Percentiles rank a stretch among this genome's conserved stretches.
Evolutionary conservation across 1,139 yeast genomes (phyloP).

Genomic region (Hansenula lynferdii): DNA sequence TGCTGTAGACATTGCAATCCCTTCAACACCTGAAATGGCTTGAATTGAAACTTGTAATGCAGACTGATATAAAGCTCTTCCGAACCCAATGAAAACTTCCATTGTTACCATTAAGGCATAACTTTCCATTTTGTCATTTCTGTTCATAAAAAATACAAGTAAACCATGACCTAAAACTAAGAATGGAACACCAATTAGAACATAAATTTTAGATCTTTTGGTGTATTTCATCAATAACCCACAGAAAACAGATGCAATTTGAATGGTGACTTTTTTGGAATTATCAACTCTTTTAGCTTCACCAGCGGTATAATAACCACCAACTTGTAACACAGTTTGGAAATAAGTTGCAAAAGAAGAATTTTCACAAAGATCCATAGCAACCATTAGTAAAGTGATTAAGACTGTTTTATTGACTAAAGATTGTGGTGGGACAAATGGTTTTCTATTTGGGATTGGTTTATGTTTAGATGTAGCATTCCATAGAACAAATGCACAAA

Average conservation of each 20-base stretch:
- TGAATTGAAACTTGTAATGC: slow-evolving; percentile 29
- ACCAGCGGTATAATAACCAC: slow-evolving; percentile 24
- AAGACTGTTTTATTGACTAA: slow-evolving; percentile 17
- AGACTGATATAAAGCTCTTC: slow-evolving; percentile 28
- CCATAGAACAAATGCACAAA: slow-evolving; percentile 20
- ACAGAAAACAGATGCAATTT: slow-evolving; percentile 22
- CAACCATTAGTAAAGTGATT: slow-evolving; percentile 17
- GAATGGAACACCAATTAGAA: slow-evolving; percentile 25
- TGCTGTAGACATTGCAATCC: slow-evolving; percentile 42
- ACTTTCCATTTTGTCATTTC: slow-evolving; percentile 16
- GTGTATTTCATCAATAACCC: slow-evolving; percentile 28
- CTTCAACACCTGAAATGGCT: slow-evolving; percentile 37
- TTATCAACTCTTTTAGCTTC: slow-evolving; percentile 26
- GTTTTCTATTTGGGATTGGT: slow-evolving; percentile 10
- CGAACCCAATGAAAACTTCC: slow-evolving; percentile 27
- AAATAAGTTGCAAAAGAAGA: slow-evolving; percentile 25
- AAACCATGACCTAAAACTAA: slow-evolving; percentile 28
- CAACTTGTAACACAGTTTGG: slow-evolving; percentile 25
- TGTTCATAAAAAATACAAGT: slow-evolving; percentile 22
- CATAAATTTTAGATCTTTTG: slow-evolving; percentile 30
- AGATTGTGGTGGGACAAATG: slow-evolving; percentile 23
- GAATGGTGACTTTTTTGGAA: slow-evolving; percentile 23
- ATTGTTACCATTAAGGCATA: slow-evolving; percentile 20
- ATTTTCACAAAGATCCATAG: slow-evolving; percentile 23
- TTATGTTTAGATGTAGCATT: slow-evolving; percentile 8